These are phyloP conservation scores for Melastoma candidum DNA, from an alignment of 441 rosid genomes.

Conservation along the genomic window DNA sequence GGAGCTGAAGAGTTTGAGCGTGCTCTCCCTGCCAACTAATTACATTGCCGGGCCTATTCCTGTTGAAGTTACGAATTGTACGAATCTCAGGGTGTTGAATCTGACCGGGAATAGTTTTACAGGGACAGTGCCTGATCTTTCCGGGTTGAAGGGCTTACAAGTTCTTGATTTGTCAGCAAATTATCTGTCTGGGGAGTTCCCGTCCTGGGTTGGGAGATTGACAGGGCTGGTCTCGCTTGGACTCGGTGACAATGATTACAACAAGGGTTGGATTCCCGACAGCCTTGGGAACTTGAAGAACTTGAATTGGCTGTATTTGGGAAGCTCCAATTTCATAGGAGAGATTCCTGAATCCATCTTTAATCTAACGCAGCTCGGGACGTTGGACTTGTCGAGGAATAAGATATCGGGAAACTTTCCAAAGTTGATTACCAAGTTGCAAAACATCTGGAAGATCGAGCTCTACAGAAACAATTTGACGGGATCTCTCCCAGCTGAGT, in stretches of 20 bases:
- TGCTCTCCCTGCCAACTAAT: conserved; percentile 39
- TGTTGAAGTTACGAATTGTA: conserved; percentile 30
- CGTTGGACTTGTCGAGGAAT: conserved; percentile 53
- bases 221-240: conserved; percentile 34
- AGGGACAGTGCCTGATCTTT: conserved; percentile 58
- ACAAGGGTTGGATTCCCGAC: conserved; percentile 46
- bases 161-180: conserved; percentile 46
- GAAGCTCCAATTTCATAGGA: conserved; percentile 32
- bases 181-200: conserved; percentile 50
- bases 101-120: conserved; percentile 38
- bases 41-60: conserved; percentile 53
- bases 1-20: conserved; percentile 31
- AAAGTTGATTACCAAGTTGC: conserved; percentile 37
- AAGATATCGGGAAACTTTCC: conserved; percentile 42
- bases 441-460: conserved; percentile 55
- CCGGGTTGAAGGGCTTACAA: conserved; percentile 33
- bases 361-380: conserved; percentile 26
- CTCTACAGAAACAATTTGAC: conserved; percentile 40
- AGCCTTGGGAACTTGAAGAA: conserved; percentile 46
- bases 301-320: conserved; percentile 40
- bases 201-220: conserved; percentile 58
- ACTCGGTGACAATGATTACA: conserved; percentile 36
- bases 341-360: conserved; percentile 60
- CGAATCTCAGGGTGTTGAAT: conserved; percentile 45
- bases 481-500: conserved; percentile 53